These are phyloP conservation scores for Lepidium africanum DNA, from an alignment of 345 rosid genomes.

Conservation along the genomic window DNA sequence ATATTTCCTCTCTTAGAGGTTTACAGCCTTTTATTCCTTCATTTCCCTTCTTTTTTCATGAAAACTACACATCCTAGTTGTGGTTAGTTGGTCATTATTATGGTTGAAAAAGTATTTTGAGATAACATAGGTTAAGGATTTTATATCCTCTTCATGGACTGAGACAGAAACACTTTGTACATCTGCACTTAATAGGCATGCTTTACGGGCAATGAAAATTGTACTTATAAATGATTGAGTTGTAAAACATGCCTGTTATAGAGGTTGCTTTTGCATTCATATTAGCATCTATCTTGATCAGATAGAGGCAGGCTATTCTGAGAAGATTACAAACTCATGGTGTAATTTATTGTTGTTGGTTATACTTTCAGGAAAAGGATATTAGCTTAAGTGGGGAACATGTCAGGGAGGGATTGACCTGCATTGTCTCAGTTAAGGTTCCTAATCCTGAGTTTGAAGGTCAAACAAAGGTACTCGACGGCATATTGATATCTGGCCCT, in stretches of 20 bases:
- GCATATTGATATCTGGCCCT: background rate
- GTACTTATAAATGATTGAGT: background rate
- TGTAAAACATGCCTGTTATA: background rate
- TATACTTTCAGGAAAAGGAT: conserved; percentile 69
- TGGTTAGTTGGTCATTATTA: background rate
- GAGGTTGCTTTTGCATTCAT: conserved; percentile 4
- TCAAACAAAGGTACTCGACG: conserved; percentile 78
- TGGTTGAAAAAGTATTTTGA: background rate
- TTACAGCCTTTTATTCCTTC: background rate
- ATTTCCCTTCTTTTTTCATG: background rate
- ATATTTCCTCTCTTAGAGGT: background rate
- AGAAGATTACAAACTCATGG: background rate
- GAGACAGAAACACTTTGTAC: background rate
- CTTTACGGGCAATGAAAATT: background rate
- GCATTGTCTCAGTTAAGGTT: conserved; percentile 88
- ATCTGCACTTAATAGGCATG: background rate
- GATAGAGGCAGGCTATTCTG: background rate
- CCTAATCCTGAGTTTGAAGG: conserved; percentile 98
- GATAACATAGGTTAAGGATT: background rate
- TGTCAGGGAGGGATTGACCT: conserved; percentile 94
- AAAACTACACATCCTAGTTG: background rate
- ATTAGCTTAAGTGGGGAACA: conserved; percentile 90
- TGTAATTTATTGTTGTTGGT: conserved; percentile 4
- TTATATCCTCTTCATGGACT: background rate
- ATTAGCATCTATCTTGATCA: background rate